Base-by-base conservation (phyloP, 2,329 filamentous ascomycete genomes). In the Fusarium sp. region DNA sequence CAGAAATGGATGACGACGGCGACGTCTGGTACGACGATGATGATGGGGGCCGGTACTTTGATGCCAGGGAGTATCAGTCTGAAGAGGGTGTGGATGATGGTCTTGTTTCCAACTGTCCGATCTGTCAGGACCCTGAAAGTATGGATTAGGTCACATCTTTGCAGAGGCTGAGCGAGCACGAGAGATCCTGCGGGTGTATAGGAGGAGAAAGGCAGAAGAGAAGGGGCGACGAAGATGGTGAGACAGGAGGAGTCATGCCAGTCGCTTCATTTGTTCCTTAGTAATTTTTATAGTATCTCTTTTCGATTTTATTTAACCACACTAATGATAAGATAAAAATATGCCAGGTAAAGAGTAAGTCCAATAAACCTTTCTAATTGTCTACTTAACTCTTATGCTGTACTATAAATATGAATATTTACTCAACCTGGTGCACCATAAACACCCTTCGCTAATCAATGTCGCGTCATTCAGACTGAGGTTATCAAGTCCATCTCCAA, bases 1-100 rank as follows among this genome's bases (percentile, higher is more conserved):
- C 22, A 10, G 14, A 16, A 0, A 10, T 47, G 20, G 22, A 27
- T 6, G 14, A 10, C 8, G 14, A 18, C 0, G 42, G 7, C 0
- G 22, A 47, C 3, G 2, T 47, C 22, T 47, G 14, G 13, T 47
- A 6, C 2, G 42, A 47, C 2, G 8, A 10, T 3, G 22, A 18
- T 0, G 42, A 47, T 2, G 42, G 42, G 2, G 42, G 27, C 5
- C 14, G 3, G 0, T 47, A 47, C 14, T 27, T 47, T 27, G 42
- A 47, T 16, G 42, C 42, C 14, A 27, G 42, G 4, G 42, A 47
- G 4, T 25, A 47, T 47, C 42, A 47, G 4, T 22, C 42, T 18
- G 14, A 5, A 5, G 42, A 47, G 22, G 42, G 42, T 6, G 22
- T 10, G 3, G 42, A 47, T 27, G 42, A 47, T 10, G 42, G 42